Evolutionary conservation across 202 grass and related monocot species (phyloP).

Genomic region (Zoysia matrella): DNA sequence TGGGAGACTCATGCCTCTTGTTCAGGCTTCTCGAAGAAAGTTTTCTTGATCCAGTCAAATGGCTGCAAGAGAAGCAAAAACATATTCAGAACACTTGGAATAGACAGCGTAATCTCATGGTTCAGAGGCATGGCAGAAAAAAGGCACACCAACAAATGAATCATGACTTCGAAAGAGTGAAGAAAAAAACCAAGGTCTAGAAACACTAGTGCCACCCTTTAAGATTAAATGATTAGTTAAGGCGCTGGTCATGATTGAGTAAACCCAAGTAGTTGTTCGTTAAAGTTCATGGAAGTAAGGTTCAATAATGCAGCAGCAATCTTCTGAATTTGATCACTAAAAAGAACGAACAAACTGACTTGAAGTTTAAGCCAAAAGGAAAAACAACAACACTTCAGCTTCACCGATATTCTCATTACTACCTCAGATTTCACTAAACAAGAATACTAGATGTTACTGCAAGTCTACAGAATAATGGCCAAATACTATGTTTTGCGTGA

Average conservation of each 20-base stretch:
- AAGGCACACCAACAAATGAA: not conserved
- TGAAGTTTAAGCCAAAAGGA: not conserved
- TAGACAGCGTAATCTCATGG: not conserved
- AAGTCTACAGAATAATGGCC: not conserved
- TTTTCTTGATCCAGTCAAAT: conserved; percentile 35
- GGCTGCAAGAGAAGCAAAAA: conserved; percentile 51
- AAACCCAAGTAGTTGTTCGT: not conserved
- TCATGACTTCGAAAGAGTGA: not conserved
- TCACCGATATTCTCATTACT: not conserved
- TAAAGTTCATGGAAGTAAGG: not conserved
- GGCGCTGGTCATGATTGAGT: too few relatives aligned
- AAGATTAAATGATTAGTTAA: too few relatives aligned
- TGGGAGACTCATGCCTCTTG: conserved; percentile 53
- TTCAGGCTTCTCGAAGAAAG: conserved; percentile 77
- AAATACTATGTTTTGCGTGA: not conserved
- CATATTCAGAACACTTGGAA: not conserved
- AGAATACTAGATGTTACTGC: not conserved
- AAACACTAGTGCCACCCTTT: not conserved
- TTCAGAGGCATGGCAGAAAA: not conserved
- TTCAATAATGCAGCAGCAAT: too few relatives aligned
- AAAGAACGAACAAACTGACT: not conserved
- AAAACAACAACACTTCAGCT: not conserved
- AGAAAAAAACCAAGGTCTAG: not conserved
- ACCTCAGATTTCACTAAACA: not conserved
- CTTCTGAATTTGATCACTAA: too few relatives aligned